Evolutionary conservation across 352 stramenopile genomes (phyloP).

Genomic region (Globisporangium takayamanum): DNA sequence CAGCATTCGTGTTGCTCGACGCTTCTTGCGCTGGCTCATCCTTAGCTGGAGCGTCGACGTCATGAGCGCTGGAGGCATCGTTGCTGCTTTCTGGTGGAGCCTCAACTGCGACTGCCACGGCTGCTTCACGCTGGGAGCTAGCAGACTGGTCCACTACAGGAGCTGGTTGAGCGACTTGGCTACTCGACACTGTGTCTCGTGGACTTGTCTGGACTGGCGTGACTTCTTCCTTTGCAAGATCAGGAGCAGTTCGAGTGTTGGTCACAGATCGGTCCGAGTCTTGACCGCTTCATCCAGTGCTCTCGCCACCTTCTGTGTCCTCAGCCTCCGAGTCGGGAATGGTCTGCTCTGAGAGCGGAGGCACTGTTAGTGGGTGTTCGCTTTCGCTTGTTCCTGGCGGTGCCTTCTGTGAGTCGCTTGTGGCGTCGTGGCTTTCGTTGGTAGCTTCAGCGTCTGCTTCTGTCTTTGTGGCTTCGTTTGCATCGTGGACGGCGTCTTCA

Average conservation of each 20-base stretch:
- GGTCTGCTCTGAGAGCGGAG: neutral
- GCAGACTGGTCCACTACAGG: neutral
- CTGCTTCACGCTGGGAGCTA: neutral
- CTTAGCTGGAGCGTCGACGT: too few relatives aligned
- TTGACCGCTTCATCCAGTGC: neutral
- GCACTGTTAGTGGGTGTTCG: neutral
- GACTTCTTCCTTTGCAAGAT: neutral
- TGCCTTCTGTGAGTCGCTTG: neutral
- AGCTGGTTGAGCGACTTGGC: too few relatives aligned
- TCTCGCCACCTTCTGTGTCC: neutral
- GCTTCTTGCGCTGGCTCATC: too few relatives aligned
- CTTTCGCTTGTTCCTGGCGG: neutral
- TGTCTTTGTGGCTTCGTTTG: neutral
- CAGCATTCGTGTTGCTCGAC: too few relatives aligned
- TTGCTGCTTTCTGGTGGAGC: neutral
- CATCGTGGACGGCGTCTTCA: neutral
- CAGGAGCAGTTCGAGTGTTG: neutral
- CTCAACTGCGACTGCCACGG: too few relatives aligned
- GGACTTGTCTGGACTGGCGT: neutral
- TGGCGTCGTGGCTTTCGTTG: neutral
- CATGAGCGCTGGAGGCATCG: too few relatives aligned
- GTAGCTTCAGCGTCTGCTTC: neutral
- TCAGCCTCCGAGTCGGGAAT: neutral
- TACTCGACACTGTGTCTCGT: neutral
- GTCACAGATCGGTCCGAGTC: neutral